Percentiles rank a stretch among this genome's conserved stretches.
These are phyloP conservation scores for Caryopteris hybrid DNA, from an alignment of 305 asterid species.

Conservation along the genomic window DNA sequence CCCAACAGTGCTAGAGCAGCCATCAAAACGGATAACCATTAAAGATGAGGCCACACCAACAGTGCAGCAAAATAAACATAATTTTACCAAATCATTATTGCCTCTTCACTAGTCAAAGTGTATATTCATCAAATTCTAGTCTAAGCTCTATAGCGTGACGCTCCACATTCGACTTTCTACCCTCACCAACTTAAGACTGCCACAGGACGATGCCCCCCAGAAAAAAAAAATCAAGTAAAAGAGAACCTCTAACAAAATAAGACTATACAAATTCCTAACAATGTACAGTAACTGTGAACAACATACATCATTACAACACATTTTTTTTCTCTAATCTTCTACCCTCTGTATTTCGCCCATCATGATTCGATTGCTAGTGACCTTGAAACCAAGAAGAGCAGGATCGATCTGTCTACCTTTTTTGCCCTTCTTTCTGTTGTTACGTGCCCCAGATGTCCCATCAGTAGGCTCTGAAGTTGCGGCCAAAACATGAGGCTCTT, in stretches of 20 bases:
- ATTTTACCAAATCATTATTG: neutral
- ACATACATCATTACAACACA: conserved; percentile 15
- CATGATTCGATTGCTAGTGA: conserved; percentile 94
- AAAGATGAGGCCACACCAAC: too few relatives aligned
- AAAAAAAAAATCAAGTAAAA: neutral
- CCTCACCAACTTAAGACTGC: neutral
- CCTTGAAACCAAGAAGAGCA: conserved; percentile 97
- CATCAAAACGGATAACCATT: too few relatives aligned
- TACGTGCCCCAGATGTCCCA: conserved; percentile 39
- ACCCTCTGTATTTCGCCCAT: conserved; percentile 96
- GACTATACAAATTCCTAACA: conserved; percentile 22
- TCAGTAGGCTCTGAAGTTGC: conserved; percentile 43
- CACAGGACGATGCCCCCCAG: neutral
- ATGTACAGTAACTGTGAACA: conserved; percentile 21
- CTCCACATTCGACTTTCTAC: neutral
- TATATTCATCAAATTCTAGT: neutral
- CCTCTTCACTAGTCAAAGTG: neutral
- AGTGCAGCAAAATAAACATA: too few relatives aligned
- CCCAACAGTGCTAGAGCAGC: too few relatives aligned
- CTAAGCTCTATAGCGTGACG: conserved; percentile 7
- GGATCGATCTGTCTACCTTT: conserved; percentile 96
- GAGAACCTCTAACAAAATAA: too few relatives aligned
- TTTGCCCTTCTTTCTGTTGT: conserved; percentile 89
- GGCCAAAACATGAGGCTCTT: conserved; percentile 55
- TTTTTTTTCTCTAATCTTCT: conserved; percentile 49